Evolutionary conservation across 495 filamentous ascomycete species (phyloP).

Genomic region (Lepidopterella palustris): DNA sequence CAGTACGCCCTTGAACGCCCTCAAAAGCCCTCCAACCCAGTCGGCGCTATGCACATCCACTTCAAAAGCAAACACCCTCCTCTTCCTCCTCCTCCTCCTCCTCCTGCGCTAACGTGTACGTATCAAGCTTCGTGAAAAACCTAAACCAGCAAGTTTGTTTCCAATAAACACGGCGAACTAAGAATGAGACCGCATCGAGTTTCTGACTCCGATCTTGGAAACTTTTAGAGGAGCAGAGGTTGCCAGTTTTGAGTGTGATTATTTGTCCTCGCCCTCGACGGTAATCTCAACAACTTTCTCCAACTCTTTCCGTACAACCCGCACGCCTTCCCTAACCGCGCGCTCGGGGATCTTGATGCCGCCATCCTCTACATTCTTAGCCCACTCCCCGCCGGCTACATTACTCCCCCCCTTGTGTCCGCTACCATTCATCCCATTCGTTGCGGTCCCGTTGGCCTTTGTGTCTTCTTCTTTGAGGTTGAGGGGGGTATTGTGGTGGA

Average conservation of each 20-base stretch:
- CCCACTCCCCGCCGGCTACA: conserved; percentile 5
- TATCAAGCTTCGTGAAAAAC: no score
- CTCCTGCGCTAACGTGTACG: not conserved
- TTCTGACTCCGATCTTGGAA: no score
- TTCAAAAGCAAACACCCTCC: not conserved
- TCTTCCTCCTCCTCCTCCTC: not conserved
- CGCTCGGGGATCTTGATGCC: conserved; percentile 26
- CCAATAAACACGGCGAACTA: no score
- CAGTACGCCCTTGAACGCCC: not conserved
- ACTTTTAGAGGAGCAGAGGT: not conserved
- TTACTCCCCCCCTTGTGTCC: conserved; percentile 7
- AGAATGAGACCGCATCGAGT: no score
- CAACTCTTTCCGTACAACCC: conserved; percentile 27
- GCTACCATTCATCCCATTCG: conserved; percentile 15
- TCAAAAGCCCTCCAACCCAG: not conserved
- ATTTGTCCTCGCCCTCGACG: conserved; percentile 6
- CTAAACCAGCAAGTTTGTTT: no score
- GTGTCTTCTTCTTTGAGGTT: not conserved
- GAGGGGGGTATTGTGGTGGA: no score
- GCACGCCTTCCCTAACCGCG: conserved; percentile 27
- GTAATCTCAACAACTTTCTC: conserved; percentile 30
- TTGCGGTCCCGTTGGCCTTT: conserved; percentile 1
- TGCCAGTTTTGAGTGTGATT: not conserved
- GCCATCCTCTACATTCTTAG: conserved; percentile 15
- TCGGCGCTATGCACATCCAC: not conserved